Conservation (phyloP, 2,329 filamentous ascomycete genomes). For the Fusarium sterilihyphosum region DNA sequence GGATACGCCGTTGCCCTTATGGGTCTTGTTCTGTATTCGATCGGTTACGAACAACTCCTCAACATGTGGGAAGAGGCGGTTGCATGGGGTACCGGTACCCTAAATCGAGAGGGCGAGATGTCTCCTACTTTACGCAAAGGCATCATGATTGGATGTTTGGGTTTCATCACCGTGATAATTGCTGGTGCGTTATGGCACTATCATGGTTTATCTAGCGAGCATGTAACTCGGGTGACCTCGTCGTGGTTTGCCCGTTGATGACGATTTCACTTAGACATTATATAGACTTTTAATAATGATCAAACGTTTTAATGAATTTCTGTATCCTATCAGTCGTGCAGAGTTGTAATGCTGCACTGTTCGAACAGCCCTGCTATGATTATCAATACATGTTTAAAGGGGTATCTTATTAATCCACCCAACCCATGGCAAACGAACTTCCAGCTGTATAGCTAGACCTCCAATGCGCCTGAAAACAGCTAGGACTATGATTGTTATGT, state of each 20-base stretch:
- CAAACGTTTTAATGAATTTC: slow-evolving; percentile 6
- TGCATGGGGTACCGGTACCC: slow-evolving; percentile 39
- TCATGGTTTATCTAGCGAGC: slow-evolving; percentile 29
- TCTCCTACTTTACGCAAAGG: slow-evolving; percentile 34
- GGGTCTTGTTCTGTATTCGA: slow-evolving; percentile 62
- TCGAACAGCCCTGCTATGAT: neutral
- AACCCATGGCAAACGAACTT: neutral
- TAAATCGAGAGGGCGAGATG: slow-evolving; percentile 36
- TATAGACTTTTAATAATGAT: slow-evolving; percentile 36
- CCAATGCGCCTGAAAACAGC: neutral
- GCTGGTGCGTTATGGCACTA: slow-evolving; percentile 42
- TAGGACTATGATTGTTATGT: neutral
- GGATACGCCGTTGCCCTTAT: slow-evolving; percentile 78
- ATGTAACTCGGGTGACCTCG: slow-evolving; percentile 28
- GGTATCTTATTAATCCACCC: slow-evolving; percentile 31
- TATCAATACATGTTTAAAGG: neutral
- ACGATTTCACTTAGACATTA: slow-evolving; percentile 26
- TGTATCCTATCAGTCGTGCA: neutral
- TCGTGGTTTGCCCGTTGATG: slow-evolving; percentile 38
- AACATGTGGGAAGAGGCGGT: slow-evolving; percentile 34
- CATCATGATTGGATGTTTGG: slow-evolving; percentile 37
- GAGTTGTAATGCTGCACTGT: neutral
- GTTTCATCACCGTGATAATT: slow-evolving; percentile 42
- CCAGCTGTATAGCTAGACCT: neutral
- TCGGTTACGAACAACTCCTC: slow-evolving; percentile 50